These are phyloP conservation scores for Penicillium polonicum DNA, from an alignment of 2,329 filamentous ascomycete genomes.

Conservation along the genomic window DNA sequence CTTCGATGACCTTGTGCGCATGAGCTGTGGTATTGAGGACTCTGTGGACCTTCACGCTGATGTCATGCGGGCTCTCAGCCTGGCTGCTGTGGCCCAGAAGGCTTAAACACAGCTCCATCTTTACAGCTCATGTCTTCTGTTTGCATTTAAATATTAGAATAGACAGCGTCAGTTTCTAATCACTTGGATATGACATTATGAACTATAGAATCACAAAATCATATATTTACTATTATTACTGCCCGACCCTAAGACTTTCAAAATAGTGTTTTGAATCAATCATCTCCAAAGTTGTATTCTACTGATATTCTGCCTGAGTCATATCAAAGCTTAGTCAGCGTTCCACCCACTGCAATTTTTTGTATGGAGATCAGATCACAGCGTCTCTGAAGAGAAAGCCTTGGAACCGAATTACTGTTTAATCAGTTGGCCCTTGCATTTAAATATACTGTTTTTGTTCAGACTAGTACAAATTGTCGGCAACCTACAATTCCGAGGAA, in stretches of 20 bases:
- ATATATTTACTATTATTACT: not conserved
- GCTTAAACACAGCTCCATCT: conserved; percentile 39
- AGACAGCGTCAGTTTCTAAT: not conserved
- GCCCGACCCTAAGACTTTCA: not conserved
- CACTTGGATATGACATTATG: conserved; percentile 11
- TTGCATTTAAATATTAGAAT: conserved; percentile 7
- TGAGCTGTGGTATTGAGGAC: conserved; percentile 95
- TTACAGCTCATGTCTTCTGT: not conserved
- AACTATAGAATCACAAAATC: not conserved
- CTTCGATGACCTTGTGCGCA: conserved; percentile 87
- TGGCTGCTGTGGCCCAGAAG: conserved; percentile 57
- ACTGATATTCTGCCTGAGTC: not conserved
- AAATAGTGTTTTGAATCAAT: not conserved
- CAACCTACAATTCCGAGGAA: not conserved
- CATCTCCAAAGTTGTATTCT: not conserved
- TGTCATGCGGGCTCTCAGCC: conserved; percentile 77
- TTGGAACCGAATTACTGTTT: not conserved
- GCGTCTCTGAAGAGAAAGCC: not conserved
- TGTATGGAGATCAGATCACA: conserved; percentile 5
- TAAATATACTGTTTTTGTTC: no score
- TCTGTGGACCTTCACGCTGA: conserved; percentile 78
- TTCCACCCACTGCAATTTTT: conserved; percentile 19
- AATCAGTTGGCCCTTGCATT: not conserved
- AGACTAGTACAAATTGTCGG: not conserved
- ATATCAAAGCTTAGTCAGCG: conserved; percentile 20